A percentile compares a stretch with the other conserved stretches of the same genome.
Evolutionary conservation across 1,284 basidiomycete species (phyloP).

Genomic region (Farysia itapuensis): DNA sequence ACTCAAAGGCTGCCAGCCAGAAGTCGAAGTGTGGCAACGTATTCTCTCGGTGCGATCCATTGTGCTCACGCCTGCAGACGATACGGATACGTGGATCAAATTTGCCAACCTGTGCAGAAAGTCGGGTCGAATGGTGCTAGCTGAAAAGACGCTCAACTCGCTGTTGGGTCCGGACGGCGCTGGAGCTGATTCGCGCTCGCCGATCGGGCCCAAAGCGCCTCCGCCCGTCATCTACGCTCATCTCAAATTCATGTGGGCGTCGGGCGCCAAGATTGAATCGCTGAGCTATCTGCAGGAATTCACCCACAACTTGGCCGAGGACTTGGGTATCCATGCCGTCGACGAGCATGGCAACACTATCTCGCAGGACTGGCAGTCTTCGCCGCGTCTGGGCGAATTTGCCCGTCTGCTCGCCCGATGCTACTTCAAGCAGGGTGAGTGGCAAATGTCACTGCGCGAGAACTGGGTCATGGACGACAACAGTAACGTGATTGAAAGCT

Average conservation of each 20-base stretch:
- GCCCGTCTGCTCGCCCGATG: slow-evolving; percentile 90
- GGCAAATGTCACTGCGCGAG: slow-evolving; percentile 78
- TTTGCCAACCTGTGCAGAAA: slow-evolving; percentile 86
- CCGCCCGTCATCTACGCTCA: slow-evolving; percentile 97
- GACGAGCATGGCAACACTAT: slow-evolving; percentile 50
- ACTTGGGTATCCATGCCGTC: slow-evolving; percentile 68
- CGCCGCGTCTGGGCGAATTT: slow-evolving; percentile 67
- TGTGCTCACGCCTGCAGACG: slow-evolving; percentile 89
- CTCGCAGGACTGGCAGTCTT: slow-evolving; percentile 49
- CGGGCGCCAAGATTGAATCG: slow-evolving; percentile 75
- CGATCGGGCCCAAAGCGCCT: slow-evolving; percentile 65
- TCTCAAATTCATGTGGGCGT: slow-evolving; percentile 95
- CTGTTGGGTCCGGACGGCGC: slow-evolving; percentile 53
- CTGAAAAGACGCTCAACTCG: slow-evolving; percentile 90
- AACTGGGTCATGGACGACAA: slow-evolving; percentile 67
- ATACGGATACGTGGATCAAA: slow-evolving; percentile 96
- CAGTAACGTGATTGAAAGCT: slow-evolving; percentile 67
- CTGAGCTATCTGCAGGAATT: slow-evolving; percentile 85
- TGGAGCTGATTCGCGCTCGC: slow-evolving; percentile 35
- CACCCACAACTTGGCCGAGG: slow-evolving; percentile 70
- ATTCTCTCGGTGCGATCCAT: slow-evolving; percentile 93
- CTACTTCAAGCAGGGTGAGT: slow-evolving; percentile 94
- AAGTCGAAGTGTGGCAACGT: slow-evolving; percentile 98
- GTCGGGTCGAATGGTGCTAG: slow-evolving; percentile 80
- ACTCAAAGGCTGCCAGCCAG: slow-evolving; percentile 92